These are phyloP conservation scores for Ustilago esculenta DNA, from an alignment of 1,284 basidiomycete species.

Conservation along the genomic window DNA sequence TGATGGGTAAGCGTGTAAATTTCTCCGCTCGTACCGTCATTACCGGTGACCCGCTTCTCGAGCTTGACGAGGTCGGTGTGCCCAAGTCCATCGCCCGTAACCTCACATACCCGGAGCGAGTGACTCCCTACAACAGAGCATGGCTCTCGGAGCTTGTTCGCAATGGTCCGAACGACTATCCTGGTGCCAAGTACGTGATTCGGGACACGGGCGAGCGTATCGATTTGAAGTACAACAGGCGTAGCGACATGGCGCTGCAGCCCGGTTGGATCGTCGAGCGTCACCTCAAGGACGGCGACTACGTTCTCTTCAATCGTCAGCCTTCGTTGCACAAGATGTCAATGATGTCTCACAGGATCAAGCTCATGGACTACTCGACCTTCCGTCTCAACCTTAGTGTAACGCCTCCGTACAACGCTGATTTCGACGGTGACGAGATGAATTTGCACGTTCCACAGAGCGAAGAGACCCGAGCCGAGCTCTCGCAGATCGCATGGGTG, in stretches of 20 bases:
- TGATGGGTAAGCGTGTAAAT: slow-evolving; percentile 99
- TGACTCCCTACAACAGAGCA: slow-evolving; percentile 96
- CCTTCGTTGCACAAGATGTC: slow-evolving; percentile 99
- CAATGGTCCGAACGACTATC: slow-evolving; percentile 93
- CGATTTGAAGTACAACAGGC: slow-evolving; percentile 89
- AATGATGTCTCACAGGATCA: slow-evolving; percentile 99
- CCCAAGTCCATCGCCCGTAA: slow-evolving; percentile 98
- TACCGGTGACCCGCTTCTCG: slow-evolving; percentile 96
- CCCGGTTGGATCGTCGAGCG: slow-evolving; percentile 99
- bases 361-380: slow-evolving; percentile 98
- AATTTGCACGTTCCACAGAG: slow-evolving; percentile 95
- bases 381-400: slow-evolving; percentile 97
- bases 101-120: slow-evolving; percentile 95
- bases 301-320: slow-evolving; percentile 96
- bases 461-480: slow-evolving; percentile 97
- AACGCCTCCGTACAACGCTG: slow-evolving; percentile 68
- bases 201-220: slow-evolving; percentile 98
- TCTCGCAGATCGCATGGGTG: slow-evolving; percentile 99
- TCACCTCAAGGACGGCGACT: slow-evolving; percentile 91
- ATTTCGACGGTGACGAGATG: slow-evolving; percentile 99
- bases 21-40: slow-evolving; percentile 99
- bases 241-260: slow-evolving; percentile 90
- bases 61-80: slow-evolving; percentile 96
- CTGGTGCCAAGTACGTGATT: slow-evolving; percentile 95
- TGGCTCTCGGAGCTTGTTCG: slow-evolving; percentile 95